phyloP scores from a whole-genome alignment of 495 filamentous ascomycete genomes.

The Tuber borchii region DNA sequence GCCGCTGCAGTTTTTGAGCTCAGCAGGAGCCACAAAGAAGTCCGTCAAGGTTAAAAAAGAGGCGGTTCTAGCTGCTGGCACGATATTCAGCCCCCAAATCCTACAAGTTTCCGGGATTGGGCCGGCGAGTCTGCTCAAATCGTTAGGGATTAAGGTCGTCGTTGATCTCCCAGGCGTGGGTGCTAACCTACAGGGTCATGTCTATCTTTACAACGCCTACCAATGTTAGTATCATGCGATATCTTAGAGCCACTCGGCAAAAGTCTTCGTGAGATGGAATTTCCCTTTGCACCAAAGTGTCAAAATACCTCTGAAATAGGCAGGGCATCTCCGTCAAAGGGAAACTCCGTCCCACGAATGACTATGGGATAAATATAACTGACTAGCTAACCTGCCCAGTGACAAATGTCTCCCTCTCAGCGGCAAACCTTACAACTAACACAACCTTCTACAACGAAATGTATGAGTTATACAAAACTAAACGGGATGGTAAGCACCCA shows the following conservation, averaged over 20 bases:
- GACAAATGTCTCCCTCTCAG: slow-evolving; percentile 22
- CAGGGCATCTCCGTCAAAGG: not conserved
- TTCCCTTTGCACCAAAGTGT: not conserved
- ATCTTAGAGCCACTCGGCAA: not conserved
- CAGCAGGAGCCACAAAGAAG: not conserved
- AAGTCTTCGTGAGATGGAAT: not conserved
- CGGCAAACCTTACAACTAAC: slow-evolving; percentile 28
- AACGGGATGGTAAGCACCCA: slow-evolving; percentile 15
- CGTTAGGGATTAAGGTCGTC: slow-evolving; percentile 44
- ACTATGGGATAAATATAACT: not conserved
- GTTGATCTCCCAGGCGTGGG: slow-evolving; percentile 51
- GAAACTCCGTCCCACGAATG: not conserved
- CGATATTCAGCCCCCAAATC: slow-evolving; percentile 47
- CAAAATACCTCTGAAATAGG: no score
- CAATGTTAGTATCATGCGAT: not conserved
- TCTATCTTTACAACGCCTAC: not conserved
- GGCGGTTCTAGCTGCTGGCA: slow-evolving; percentile 47
- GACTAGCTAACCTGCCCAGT: slow-evolving; percentile 5
- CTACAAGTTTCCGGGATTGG: slow-evolving; percentile 49
- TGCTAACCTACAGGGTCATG: slow-evolving; percentile 50
- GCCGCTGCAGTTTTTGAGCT: not conserved
- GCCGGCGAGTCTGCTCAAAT: slow-evolving; percentile 43
- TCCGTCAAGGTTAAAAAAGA: slow-evolving; percentile 43
- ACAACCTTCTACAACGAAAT: slow-evolving; percentile 46
- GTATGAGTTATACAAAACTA: slow-evolving; percentile 41